Conservation (phyloP, 1,139 yeast species). For the Taphrina pruni region DNA sequence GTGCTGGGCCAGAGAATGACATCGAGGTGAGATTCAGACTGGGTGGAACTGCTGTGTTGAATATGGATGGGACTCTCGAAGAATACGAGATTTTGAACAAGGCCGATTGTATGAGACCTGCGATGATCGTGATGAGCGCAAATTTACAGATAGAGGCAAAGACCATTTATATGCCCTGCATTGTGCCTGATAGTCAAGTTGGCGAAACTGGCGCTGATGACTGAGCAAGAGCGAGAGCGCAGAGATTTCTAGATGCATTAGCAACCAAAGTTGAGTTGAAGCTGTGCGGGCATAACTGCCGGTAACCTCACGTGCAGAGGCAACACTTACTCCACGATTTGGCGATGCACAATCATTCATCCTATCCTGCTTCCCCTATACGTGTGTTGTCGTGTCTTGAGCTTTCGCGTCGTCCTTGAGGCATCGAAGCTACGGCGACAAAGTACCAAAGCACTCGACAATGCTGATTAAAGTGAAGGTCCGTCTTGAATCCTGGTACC, state of each 20-base stretch:
- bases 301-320: background rate
- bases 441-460: background rate
- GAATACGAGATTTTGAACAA: background rate
- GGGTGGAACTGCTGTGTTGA: background rate
- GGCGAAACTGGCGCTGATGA: background rate
- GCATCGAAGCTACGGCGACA: background rate
- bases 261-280: background rate
- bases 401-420: background rate
- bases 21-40: background rate
- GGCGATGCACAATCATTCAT: no score
- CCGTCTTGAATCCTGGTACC: conserved; percentile 41
- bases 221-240: background rate
- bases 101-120: conserved; percentile 1
- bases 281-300: background rate
- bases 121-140: conserved; percentile 12
- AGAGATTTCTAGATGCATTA: conserved; percentile 1
- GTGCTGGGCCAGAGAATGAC: conserved; percentile 46
- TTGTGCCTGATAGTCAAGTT: background rate
- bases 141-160: background rate
- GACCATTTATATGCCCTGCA: conserved; percentile 1
- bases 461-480: conserved; percentile 78
- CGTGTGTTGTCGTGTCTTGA: background rate
- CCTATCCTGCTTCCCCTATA: background rate
- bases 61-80: background rate
- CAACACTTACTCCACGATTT: conserved; percentile 4